Base-by-base conservation (phyloP, 2,329 filamentous ascomycete genomes). In the Colletotrichum filicis region DNA sequence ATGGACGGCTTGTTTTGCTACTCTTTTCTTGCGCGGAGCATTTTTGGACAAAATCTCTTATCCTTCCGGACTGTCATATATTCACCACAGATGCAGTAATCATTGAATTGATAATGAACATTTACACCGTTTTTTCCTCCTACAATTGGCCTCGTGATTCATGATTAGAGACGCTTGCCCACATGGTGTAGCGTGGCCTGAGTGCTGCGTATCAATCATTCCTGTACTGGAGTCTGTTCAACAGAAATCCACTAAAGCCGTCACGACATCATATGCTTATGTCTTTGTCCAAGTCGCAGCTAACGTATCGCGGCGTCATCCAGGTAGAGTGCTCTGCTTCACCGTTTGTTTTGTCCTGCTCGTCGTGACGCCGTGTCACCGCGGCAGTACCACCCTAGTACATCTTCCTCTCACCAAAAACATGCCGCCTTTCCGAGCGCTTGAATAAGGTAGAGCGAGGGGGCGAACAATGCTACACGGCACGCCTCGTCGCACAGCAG, bases 41-140 rank as follows among this genome's bases (percentile, higher is more conserved):
- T 30, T 68, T 57, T 55, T 59, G 69, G 59, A 60, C 42, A 60
- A 69, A 59, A 28, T 37, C 7, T 52, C 32, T 35, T 35, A 35
- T 30, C 42, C 16, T 60, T 69, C 24, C 53, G 26, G 53, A 55
- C 59, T 64, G 70, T 64, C 30, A 72, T 58, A 72, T 72, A 72
- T 70, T 70, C 62, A 64, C 53, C 53, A 69, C 26, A 59, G 53
- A 59, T 35, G 70, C 66, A 59, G 66, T 72, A 72, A 72, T 69
- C 66, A 64, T 60, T 64, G 37, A 72, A 69, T 72, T 14, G 37
- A 64, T 72, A 69, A 69, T 70, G 59, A 60, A 63, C 26, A 53
- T 37, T 70, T 37, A 37, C 32, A 69, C 42, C 14, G n/a, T 28
- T 8, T 37, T 3, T 8, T 16, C 4, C 1, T 14, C 16, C 1